Evolutionary conservation across 495 filamentous ascomycete genomes (phyloP).

Genomic region (Neurospora sp.): DNA sequence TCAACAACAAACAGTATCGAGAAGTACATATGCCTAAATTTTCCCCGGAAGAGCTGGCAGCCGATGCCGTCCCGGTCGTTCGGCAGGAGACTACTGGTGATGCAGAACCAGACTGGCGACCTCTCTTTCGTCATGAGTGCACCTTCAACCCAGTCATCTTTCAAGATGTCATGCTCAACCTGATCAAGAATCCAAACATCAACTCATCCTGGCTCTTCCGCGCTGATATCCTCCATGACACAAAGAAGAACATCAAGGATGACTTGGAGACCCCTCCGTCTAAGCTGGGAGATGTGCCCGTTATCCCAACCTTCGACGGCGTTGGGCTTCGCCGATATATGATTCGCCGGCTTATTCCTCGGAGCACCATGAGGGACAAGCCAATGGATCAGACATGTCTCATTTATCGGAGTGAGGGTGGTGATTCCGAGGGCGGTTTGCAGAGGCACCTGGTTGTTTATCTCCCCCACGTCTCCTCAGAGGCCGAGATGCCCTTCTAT

Average conservation of each 20-base stretch:
- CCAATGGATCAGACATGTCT: slow-evolving; percentile 72
- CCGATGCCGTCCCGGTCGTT: slow-evolving; percentile 19
- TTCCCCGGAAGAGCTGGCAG: slow-evolving; percentile 22
- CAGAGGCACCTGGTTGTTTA: slow-evolving; percentile 59
- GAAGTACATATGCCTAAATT: slow-evolving; percentile 1
- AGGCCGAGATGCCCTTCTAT: slow-evolving; percentile 69
- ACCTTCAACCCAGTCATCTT: slow-evolving; percentile 51
- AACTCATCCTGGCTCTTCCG: slow-evolving; percentile 75
- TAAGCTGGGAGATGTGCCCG: not conserved
- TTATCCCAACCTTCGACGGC: slow-evolving; percentile 14
- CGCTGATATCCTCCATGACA: slow-evolving; percentile 65
- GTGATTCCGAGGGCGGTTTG: slow-evolving; percentile 1
- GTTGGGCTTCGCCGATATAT: slow-evolving; percentile 34
- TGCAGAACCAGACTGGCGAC: slow-evolving; percentile 29
- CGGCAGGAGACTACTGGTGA: slow-evolving; percentile 11
- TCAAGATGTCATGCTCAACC: slow-evolving; percentile 53
- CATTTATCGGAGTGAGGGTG: slow-evolving; percentile 38
- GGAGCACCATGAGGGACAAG: slow-evolving; percentile 66
- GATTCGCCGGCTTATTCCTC: slow-evolving; percentile 65
- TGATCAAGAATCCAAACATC: slow-evolving; percentile 78
- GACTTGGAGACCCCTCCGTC: slow-evolving; percentile 7
- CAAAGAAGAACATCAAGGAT: slow-evolving; percentile 4
- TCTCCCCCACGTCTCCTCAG: slow-evolving; percentile 55
- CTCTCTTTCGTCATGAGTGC: slow-evolving; percentile 41
- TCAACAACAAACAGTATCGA: not conserved